Conservation (phyloP, 2,329 filamentous ascomycete genomes). For the Davidsoniella neocaledoniae region DNA sequence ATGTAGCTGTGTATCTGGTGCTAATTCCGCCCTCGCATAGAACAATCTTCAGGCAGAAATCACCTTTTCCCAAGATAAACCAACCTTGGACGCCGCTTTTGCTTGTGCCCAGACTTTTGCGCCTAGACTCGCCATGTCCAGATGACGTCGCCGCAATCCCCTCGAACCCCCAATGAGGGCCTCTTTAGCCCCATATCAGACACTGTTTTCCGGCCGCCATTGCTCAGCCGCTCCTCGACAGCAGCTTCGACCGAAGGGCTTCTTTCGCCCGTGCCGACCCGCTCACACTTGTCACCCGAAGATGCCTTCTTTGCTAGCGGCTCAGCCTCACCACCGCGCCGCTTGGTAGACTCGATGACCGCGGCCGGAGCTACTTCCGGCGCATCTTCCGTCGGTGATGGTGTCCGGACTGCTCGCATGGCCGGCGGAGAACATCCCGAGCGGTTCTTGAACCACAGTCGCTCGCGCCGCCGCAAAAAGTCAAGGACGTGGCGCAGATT, state of each 20-base stretch:
- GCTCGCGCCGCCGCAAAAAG: constrained; percentile 51
- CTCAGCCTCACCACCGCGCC: constrained; percentile 31
- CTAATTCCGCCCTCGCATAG: too few relatives aligned
- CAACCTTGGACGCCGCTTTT: too few relatives aligned
- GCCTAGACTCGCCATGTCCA: background rate
- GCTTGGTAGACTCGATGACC: constrained; percentile 12
- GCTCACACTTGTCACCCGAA: constrained; percentile 61
- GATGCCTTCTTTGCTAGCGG: constrained; percentile 52
- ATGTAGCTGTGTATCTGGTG: too few relatives aligned
- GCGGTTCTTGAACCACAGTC: constrained; percentile 35
- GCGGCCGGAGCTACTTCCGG: background rate
- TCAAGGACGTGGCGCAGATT: constrained; percentile 81
- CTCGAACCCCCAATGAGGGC: background rate
- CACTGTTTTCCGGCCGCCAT: background rate
- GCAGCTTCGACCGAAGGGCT: background rate
- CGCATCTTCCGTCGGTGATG: constrained; percentile 17
- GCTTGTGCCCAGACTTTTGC: too few relatives aligned
- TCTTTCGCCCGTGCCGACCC: constrained; percentile 25
- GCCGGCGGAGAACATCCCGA: constrained; percentile 20
- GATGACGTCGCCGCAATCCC: constrained; percentile 1
- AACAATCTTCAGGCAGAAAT: too few relatives aligned
- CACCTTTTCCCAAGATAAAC: too few relatives aligned
- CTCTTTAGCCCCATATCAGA: background rate
- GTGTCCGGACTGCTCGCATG: constrained; percentile 24
- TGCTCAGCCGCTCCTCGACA: constrained; percentile 2